These are phyloP conservation scores for Solanum appendiculatum DNA, from an alignment of 257 asterid genomes.

Conservation along the genomic window DNA sequence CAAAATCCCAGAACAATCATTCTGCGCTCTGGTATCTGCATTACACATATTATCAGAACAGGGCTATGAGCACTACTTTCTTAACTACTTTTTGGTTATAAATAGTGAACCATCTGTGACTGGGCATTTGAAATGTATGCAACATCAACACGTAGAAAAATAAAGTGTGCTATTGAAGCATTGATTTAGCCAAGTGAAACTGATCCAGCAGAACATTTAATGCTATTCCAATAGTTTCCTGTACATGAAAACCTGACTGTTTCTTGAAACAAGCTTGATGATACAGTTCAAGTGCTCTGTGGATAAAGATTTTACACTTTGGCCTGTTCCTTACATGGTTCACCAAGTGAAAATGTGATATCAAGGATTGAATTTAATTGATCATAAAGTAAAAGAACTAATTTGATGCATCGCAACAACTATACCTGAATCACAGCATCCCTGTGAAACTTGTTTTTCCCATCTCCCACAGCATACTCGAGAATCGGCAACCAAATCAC, in stretches of 20 bases:
- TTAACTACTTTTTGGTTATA: neutral
- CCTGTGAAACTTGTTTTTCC: slow-evolving; percentile 3
- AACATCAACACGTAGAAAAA: neutral
- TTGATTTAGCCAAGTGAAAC: neutral
- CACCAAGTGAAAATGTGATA: neutral
- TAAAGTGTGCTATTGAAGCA: neutral
- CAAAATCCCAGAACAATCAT: slow-evolving; percentile 5
- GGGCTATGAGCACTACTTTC: neutral
- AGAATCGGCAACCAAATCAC: neutral
- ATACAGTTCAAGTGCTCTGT: neutral
- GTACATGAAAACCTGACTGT: neutral
- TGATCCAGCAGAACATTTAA: neutral
- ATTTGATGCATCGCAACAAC: neutral
- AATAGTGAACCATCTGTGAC: neutral
- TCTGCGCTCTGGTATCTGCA: neutral
- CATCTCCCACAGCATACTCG: slow-evolving; percentile 8
- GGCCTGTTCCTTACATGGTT: neutral
- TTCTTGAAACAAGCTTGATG: neutral
- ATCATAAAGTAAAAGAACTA: neutral
- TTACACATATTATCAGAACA: neutral
- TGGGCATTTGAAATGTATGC: neutral
- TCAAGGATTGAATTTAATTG: neutral
- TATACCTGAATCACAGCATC: slow-evolving; percentile 16
- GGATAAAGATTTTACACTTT: neutral
- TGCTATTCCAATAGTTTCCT: neutral